Conservation (phyloP, 768 basidiomycete species). For the Hygrophorus russula region DNA sequence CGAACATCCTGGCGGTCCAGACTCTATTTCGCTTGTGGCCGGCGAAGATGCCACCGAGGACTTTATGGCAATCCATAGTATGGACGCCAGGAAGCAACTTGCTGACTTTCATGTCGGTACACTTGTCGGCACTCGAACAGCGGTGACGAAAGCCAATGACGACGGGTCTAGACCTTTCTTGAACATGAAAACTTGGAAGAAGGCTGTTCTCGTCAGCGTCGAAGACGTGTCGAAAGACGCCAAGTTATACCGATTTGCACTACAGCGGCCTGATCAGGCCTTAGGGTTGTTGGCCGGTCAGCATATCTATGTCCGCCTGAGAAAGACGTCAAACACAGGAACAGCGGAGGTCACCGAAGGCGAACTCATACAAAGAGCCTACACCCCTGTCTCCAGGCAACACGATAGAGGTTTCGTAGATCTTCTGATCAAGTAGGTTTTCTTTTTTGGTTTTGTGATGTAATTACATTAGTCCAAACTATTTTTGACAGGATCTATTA, state of each 20-base stretch:
- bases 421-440: slow-evolving; percentile 37
- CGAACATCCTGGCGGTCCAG: slow-evolving; percentile 48
- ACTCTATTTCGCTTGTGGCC: slow-evolving; percentile 43
- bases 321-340: slow-evolving; percentile 17
- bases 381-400: slow-evolving; percentile 42
- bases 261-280: slow-evolving; percentile 26
- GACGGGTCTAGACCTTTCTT: slow-evolving; percentile 23
- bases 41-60: slow-evolving; percentile 55
- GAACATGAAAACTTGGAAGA: slow-evolving; percentile 36
- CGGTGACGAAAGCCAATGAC: slow-evolving; percentile 2
- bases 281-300: slow-evolving; percentile 50
- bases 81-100: slow-evolving; percentile 33
- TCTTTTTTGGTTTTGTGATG: neutral
- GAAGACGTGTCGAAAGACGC: slow-evolving; percentile 35
- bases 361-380: slow-evolving; percentile 44
- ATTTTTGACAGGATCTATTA: slow-evolving; percentile 28
- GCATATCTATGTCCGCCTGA: slow-evolving; percentile 43
- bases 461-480: neutral
- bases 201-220: slow-evolving; percentile 25
- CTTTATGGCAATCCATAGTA: slow-evolving; percentile 53
- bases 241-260: slow-evolving; percentile 36
- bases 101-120: slow-evolving; percentile 42
- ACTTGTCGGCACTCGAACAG: slow-evolving; percentile 14
- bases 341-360: slow-evolving; percentile 15
- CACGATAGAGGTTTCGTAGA: slow-evolving; percentile 36